phyloP scores from a whole-genome alignment of 257 asterid species.

The Cordia subcordata region DNA sequence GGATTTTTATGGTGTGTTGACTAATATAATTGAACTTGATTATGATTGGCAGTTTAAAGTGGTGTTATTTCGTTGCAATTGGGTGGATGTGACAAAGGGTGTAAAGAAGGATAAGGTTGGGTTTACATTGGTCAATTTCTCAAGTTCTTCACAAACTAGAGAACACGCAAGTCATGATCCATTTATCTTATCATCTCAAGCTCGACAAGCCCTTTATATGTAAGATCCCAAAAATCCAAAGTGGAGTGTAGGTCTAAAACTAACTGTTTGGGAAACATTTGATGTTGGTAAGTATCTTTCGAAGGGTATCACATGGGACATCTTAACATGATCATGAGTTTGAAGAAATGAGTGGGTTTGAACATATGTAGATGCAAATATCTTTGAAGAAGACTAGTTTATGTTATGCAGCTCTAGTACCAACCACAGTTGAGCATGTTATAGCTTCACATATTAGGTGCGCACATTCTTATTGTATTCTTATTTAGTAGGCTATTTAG shows the following conservation, averaged over 20 bases:
- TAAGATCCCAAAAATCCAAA: not conserved
- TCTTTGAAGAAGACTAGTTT: too few relatives aligned
- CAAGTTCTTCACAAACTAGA: constrained; percentile 3
- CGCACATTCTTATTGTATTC: too few relatives aligned
- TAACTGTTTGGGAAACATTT: constrained; percentile 1
- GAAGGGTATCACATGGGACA: too few relatives aligned
- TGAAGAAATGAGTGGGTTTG: too few relatives aligned
- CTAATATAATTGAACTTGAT: not conserved
- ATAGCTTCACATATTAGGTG: too few relatives aligned
- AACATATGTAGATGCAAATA: too few relatives aligned
- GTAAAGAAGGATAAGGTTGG: constrained; percentile 15
- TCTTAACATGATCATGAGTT: too few relatives aligned
- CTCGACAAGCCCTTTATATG: constrained; percentile 6
- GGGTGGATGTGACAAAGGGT: constrained; percentile 4
- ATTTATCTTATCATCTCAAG: constrained; percentile 11
- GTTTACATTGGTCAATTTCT: constrained; percentile 9
- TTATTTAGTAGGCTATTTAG: too few relatives aligned
- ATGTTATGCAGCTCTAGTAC: too few relatives aligned
- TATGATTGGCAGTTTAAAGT: not conserved
- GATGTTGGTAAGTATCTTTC: too few relatives aligned
- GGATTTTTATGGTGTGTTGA: too few relatives aligned
- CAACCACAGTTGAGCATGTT: too few relatives aligned
- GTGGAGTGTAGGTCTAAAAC: constrained; percentile 8
- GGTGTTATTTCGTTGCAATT: constrained; percentile 8
- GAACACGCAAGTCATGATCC: constrained; percentile 10